Base-by-base conservation (phyloP, 2,329 filamentous ascomycete genomes). In the Xylaria sp. region DNA sequence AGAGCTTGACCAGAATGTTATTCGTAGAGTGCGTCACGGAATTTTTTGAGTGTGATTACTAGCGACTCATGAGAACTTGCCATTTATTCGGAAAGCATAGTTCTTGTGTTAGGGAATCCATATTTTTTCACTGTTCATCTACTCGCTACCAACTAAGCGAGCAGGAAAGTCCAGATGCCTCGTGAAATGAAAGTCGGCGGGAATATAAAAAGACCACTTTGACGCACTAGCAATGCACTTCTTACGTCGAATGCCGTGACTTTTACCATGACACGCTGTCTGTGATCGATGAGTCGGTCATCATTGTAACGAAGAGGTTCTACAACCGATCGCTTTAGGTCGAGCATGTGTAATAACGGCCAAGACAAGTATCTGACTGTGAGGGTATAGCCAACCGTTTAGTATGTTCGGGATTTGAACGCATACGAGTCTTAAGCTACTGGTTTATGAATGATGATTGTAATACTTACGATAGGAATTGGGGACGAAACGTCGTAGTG, bases 251-350 rank as follows among this genome's bases (percentile, higher is more conserved):
- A 21, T 51, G n/a, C 12, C 21, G 24, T 19, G 30, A 8, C 36
- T 11, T 34, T 45, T 7, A 32, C 30, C 9, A 34, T 56, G 48
- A 6, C 9, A 62, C 57, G 9, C 24, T 39, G 3, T 42, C 45
- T 54, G 53, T 34, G 32, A 34, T 5, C 27, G 6, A 48, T 32
- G 19, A 34, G 64, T 50, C 36, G 53, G 6, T 14, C 53, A 24
- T 6, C 4, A 21, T 48, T 51, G 17, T 6, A 39, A 39, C 27
- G 17, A 32, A 27, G 5, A 27, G 11, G 47, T 58, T 55, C 9
- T 42, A 64, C 56, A 59, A 14, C 61, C 62, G 47, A 17, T 48
- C 56, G 9, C 53, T 14, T 70, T 36, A 32, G 24, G 57, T 53
- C 34, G 32, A 59, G 54, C 50, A 61, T 42, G 68, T 65, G 30